These are phyloP conservation scores for Geosmithia flava DNA, from an alignment of 2,329 filamentous ascomycete genomes.

Conservation along the genomic window DNA sequence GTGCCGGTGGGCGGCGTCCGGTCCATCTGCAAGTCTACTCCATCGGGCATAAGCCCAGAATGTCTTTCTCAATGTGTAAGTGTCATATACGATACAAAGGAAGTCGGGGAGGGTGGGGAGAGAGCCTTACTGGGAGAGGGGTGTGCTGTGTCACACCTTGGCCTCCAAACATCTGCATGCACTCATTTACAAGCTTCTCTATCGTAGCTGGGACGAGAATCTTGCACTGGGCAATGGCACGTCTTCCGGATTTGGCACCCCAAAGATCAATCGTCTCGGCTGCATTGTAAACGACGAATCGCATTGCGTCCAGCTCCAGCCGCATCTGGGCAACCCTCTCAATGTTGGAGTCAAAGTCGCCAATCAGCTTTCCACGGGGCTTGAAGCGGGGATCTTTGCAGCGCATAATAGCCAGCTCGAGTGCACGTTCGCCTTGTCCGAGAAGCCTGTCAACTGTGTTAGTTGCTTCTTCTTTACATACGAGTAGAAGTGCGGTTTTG, in stretches of 20 bases:
- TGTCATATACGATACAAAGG: background rate
- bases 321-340: conserved; percentile 79
- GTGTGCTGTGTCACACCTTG: conserved; percentile 84
- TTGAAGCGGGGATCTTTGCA: conserved; percentile 77
- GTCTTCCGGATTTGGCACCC: conserved; percentile 70
- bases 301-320: conserved; percentile 78
- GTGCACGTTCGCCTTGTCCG: conserved; percentile 57
- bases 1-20: conserved; percentile 76
- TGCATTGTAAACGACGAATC: conserved; percentile 76
- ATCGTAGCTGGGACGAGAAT: conserved; percentile 68
- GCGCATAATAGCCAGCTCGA: conserved; percentile 80
- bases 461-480: background rate
- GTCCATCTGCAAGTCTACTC: conserved; percentile 71
- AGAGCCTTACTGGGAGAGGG: conserved; percentile 36
- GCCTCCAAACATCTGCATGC: conserved; percentile 80
- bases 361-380: conserved; percentile 69
- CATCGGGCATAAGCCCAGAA: conserved; percentile 69
- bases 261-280: conserved; percentile 78
- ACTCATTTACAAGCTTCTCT: conserved; percentile 74
- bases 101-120: background rate
- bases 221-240: conserved; percentile 85
- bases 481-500: background rate
- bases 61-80: conserved; percentile 28
- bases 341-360: conserved; percentile 76
- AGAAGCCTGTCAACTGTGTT: conserved; percentile 1